Percentiles rank a stretch among this genome's conserved stretches.
phyloP scores from a whole-genome alignment of 2,329 filamentous ascomycete species.

The Cyclaneusma minus region DNA sequence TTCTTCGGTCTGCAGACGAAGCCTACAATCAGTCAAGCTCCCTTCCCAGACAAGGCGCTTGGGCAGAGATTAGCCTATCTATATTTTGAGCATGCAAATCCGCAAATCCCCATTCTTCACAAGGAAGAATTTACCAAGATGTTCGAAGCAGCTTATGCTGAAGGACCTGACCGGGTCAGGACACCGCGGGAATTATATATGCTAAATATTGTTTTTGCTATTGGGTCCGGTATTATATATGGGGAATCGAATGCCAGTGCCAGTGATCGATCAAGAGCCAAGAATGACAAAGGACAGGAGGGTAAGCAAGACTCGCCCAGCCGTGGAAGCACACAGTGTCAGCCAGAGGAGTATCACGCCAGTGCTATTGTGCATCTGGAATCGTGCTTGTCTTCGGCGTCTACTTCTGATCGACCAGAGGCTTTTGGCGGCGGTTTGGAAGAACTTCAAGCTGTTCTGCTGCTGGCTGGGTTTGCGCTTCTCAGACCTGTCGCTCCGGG shows the following conservation, averaged over 20 bases:
- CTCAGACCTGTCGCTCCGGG: slow-evolving; percentile 84
- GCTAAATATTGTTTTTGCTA: slow-evolving; percentile 93
- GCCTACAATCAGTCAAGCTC: slow-evolving; percentile 70
- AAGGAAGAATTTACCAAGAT: slow-evolving; percentile 78
- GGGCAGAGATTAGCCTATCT: slow-evolving; percentile 59
- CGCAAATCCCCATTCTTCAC: slow-evolving; percentile 87
- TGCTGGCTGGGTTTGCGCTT: slow-evolving; percentile 82
- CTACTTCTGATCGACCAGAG: slow-evolving; percentile 32
- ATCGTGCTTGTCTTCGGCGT: slow-evolving; percentile 55
- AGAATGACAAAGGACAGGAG: slow-evolving; percentile 4
- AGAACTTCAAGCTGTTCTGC: slow-evolving; percentile 81
- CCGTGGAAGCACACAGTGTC: slow-evolving; percentile 38
- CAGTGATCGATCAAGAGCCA: slow-evolving; percentile 4
- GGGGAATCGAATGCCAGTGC: slow-evolving; percentile 35
- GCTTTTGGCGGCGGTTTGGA: slow-evolving; percentile 79
- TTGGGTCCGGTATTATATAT: slow-evolving; percentile 85
- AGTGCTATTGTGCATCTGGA: slow-evolving; percentile 88
- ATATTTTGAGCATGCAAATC: slow-evolving; percentile 94
- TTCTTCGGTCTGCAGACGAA: slow-evolving; percentile 95
- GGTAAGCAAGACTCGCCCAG: slow-evolving; percentile 16
- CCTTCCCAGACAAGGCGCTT: slow-evolving; percentile 66
- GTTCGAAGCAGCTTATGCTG: slow-evolving; percentile 67
- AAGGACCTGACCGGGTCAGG: slow-evolving; percentile 42
- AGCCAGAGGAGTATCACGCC: slow-evolving; percentile 92
- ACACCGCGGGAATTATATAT: slow-evolving; percentile 78